Conservation (phyloP, 257 asterid genomes). For the Nicotiana otophora region DNA sequence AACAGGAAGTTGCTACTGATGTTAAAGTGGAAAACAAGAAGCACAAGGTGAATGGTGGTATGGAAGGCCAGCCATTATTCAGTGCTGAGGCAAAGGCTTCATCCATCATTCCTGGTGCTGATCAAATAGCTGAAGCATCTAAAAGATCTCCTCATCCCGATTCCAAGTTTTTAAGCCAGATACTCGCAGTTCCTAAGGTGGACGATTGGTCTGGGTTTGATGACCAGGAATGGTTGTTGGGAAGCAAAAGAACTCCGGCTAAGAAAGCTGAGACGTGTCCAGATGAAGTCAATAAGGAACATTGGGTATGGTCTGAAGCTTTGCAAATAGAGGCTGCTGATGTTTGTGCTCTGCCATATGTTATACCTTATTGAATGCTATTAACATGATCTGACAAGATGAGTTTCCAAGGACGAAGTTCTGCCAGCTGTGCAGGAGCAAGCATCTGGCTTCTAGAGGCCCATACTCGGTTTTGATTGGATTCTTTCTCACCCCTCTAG, state of each 20-base stretch:
- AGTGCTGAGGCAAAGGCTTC: slow-evolving; percentile 31
- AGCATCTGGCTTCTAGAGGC: background rate
- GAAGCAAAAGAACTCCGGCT: slow-evolving; percentile 24
- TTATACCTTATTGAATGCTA: slow-evolving; percentile 59
- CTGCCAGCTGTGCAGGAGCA: background rate
- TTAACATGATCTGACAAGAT: background rate
- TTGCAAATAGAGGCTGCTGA: slow-evolving; percentile 53
- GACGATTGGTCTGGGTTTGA: slow-evolving; percentile 44
- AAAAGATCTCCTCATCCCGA: slow-evolving; percentile 71
- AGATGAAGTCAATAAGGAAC: slow-evolving; percentile 19
- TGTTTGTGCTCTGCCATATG: slow-evolving; percentile 66
- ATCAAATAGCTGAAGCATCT: slow-evolving; percentile 28
- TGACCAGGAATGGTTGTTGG: slow-evolving; percentile 59
- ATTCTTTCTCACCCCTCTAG: background rate
- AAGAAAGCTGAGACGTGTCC: slow-evolving; percentile 19
- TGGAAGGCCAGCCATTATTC: slow-evolving; percentile 31
- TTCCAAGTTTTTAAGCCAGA: slow-evolving; percentile 43
- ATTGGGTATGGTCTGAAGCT: slow-evolving; percentile 60
- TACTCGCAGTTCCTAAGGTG: slow-evolving; percentile 46
- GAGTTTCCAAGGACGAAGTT: background rate
- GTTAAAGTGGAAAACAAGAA: slow-evolving; percentile 23
- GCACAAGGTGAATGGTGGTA: slow-evolving; percentile 36
- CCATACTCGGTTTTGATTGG: background rate
- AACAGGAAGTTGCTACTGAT: slow-evolving; percentile 23
- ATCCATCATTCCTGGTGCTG: slow-evolving; percentile 15